These are phyloP conservation scores for Calocybe indica DNA, from an alignment of 768 basidiomycete species.

Conservation along the genomic window DNA sequence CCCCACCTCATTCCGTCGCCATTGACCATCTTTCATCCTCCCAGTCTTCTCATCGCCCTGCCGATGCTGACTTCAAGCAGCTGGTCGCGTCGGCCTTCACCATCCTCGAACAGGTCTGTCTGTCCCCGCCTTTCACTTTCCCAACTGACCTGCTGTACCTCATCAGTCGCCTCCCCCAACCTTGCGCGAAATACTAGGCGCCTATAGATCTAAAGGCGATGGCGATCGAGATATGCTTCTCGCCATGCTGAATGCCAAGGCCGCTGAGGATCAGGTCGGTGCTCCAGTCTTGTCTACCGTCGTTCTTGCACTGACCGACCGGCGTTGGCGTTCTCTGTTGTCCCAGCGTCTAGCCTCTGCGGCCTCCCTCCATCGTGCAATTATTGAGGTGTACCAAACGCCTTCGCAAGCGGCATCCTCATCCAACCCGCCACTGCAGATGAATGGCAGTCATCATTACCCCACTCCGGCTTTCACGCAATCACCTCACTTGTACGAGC, in stretches of 20 bases:
- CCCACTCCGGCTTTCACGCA: slow-evolving; percentile 32
- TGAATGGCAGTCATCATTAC: slow-evolving; percentile 30
- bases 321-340: slow-evolving; percentile 1
- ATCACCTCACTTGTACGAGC: slow-evolving; percentile 27
- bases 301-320: background rate
- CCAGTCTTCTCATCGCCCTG: slow-evolving; percentile 16
- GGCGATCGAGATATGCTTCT: slow-evolving; percentile 91
- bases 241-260: slow-evolving; percentile 87
- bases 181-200: slow-evolving; percentile 80
- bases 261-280: slow-evolving; percentile 86
- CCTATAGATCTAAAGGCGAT: slow-evolving; percentile 81
- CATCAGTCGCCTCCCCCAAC: slow-evolving; percentile 69
- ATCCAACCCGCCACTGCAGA: slow-evolving; percentile 11
- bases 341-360: slow-evolving; percentile 65
- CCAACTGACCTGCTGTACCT: slow-evolving; percentile 10
- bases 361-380: slow-evolving; percentile 62
- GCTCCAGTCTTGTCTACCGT: background rate
- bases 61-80: slow-evolving; percentile 26
- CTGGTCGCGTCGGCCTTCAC: slow-evolving; percentile 31
- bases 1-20: slow-evolving; percentile 22
- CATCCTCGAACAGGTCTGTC: slow-evolving; percentile 36
- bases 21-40: slow-evolving; percentile 18
- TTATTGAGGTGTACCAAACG: slow-evolving; percentile 56
- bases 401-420: slow-evolving; percentile 14
- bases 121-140: slow-evolving; percentile 12